A percentile compares a stretch with the other conserved stretches of the same genome.
Evolutionary conservation across 441 rosid genomes (phyloP).

Genomic region (Eutrema salsugineum): DNA sequence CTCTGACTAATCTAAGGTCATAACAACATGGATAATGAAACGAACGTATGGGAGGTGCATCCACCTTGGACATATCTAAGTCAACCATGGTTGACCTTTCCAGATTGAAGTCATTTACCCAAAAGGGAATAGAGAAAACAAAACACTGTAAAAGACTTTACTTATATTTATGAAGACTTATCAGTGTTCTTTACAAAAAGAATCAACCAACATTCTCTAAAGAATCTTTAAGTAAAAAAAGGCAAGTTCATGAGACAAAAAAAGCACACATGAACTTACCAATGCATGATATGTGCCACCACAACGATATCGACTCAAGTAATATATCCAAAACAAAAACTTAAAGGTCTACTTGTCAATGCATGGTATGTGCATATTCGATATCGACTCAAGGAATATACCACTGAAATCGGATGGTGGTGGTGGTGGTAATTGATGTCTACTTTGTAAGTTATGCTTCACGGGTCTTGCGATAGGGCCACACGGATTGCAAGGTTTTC

Average conservation of each 20-base stretch:
- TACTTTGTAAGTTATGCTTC: too few relatives aligned
- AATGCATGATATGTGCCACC: not conserved
- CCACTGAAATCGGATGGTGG: too few relatives aligned
- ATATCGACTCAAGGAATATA: not conserved
- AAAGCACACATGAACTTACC: constrained; percentile 29
- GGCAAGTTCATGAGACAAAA: constrained; percentile 17
- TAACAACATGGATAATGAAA: not conserved
- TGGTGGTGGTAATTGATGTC: too few relatives aligned
- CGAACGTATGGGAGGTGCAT: not conserved
- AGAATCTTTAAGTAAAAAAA: not conserved
- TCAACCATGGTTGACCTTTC: constrained; percentile 2
- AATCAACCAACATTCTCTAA: not conserved
- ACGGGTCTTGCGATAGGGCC: constrained; percentile 31
- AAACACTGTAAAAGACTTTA: not conserved
- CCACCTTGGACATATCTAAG: not conserved
- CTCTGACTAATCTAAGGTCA: constrained; percentile 6
- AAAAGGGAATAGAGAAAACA: not conserved
- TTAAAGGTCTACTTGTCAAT: constrained; percentile 29
- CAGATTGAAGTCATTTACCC: not conserved
- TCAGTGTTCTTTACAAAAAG: not conserved
- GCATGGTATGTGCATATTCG: not conserved
- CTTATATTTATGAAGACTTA: not conserved
- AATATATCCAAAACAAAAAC: not conserved
- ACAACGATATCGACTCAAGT: not conserved
- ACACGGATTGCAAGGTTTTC: constrained; percentile 34